phyloP scores from a whole-genome alignment of 2,329 filamentous ascomycete genomes.

The Stagonosporopsis cucurbitacearum region DNA sequence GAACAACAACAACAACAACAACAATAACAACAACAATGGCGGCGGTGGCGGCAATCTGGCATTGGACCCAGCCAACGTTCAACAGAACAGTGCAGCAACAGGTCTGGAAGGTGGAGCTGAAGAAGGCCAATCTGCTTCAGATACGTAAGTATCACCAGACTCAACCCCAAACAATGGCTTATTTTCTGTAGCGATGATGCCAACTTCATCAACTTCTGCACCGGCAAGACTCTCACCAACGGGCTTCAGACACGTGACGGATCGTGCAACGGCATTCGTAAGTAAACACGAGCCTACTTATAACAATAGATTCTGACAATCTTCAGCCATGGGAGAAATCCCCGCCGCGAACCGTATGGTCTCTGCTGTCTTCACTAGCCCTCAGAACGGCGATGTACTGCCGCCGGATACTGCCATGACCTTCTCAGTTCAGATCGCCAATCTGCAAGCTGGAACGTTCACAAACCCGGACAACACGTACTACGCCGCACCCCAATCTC shows the following conservation, averaged over 20 bases:
- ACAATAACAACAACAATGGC: conserved; percentile 16
- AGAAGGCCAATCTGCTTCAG: conserved; percentile 53
- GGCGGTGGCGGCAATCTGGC: conserved; percentile 25
- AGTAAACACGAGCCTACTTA: conserved; percentile 14
- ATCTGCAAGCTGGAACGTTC: conserved; percentile 61
- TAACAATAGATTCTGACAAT: not conserved
- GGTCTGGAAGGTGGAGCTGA: conserved; percentile 50
- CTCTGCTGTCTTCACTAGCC: conserved; percentile 60
- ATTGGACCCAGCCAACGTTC: conserved; percentile 52
- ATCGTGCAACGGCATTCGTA: conserved; percentile 64
- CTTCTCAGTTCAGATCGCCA: conserved; percentile 56
- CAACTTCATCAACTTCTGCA: conserved; percentile 69
- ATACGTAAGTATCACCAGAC: conserved; percentile 48
- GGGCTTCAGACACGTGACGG: conserved; percentile 58
- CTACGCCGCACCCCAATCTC: conserved; percentile 62
- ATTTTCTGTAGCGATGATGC: conserved; percentile 50
- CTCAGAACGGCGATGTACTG: conserved; percentile 52
- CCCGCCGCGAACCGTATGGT: conserved; percentile 61
- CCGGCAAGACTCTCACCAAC: conserved; percentile 62
- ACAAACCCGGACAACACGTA: conserved; percentile 62
- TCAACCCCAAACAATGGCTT: not conserved
- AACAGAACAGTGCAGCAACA: conserved; percentile 50
- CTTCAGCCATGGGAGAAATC: conserved; percentile 62
- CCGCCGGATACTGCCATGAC: conserved; percentile 53
- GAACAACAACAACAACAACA: conserved; percentile 3